A percentile compares a stretch with the other conserved stretches of the same genome.
phyloP scores from a whole-genome alignment of 2,329 filamentous ascomycete genomes.

The Torrubiella hemipterigena region DNA sequence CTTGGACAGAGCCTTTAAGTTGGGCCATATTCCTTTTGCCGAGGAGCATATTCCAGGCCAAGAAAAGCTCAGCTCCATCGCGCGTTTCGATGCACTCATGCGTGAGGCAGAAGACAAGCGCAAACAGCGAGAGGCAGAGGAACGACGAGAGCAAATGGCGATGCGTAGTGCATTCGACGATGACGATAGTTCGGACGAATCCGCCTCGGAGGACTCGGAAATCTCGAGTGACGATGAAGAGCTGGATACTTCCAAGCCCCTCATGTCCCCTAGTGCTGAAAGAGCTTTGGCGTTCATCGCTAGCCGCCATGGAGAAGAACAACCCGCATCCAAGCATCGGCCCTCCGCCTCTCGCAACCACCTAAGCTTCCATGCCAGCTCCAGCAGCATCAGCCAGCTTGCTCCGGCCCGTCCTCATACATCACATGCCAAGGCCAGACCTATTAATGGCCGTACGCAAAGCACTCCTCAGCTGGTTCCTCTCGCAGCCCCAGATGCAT shows the following conservation, averaged over 20 bases:
- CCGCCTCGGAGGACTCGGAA: conserved; percentile 23
- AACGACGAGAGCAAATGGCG: conserved; percentile 19
- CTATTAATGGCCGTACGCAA: conserved; percentile 30
- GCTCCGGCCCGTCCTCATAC: conserved; percentile 37
- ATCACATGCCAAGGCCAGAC: conserved; percentile 35
- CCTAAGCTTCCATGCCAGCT: conserved; percentile 18
- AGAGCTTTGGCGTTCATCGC: conserved; percentile 39
- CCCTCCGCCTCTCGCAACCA: conserved; percentile 18
- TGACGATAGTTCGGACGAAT: conserved; percentile 32
- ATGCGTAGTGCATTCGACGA: conserved; percentile 39
- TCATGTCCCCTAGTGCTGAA: conserved; percentile 34
- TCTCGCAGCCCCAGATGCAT: conserved; percentile 12
- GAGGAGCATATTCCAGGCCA: conserved; percentile 42
- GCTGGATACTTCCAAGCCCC: conserved; percentile 11
- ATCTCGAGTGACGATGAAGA: conserved; percentile 21
- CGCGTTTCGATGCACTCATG: conserved; percentile 56
- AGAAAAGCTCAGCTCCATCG: conserved; percentile 52
- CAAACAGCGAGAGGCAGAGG: conserved; percentile 24
- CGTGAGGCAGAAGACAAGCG: conserved; percentile 42
- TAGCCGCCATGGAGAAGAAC: conserved; percentile 24
- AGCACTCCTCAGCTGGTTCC: conserved; percentile 35
- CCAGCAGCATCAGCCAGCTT: conserved; percentile 9
- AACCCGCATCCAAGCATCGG: conserved; percentile 19
- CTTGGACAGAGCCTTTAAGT: conserved; percentile 53
- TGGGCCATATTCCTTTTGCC: conserved; percentile 50